Base-by-base conservation (phyloP, 176 grass and related monocot genomes). In the Phyllostachys edulis region DNA sequence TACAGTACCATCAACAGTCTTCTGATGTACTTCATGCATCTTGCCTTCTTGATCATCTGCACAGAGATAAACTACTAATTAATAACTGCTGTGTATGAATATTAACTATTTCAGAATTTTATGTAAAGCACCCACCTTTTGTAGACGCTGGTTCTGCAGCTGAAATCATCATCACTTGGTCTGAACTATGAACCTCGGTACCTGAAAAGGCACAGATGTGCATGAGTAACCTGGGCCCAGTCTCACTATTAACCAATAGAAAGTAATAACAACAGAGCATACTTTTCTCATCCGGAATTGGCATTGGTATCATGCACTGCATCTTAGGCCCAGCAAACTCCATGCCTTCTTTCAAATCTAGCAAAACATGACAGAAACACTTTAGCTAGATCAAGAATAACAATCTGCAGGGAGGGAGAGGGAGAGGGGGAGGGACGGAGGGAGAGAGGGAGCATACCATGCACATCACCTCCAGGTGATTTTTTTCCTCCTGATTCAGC, bases 121-220 rank as follows among this genome's bases (percentile, higher is more conserved):
- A 78, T 59, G 79, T 38, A 34, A 4, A 47, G 37, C 27, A n/a
- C 54, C 70, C 24, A 89, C 88, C 77, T 81, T 61, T 40, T 23
- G 41, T 50, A 85, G 84, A 68, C 51, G 61, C 32, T 18, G 54
- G 49, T 75, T 79, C 23, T 37, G 50, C 32, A 83, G 52, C 32
- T 67, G 79, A 60, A 44, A 57, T 18, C 7, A 50, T 42, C n/a
- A 73, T 64, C 26, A 17, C 10, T 73, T 82, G 66, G 47, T 77
- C 79, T n/a, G 67, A 82, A 82, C 59, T 9, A 73, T 52, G 40
- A 67, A 55, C 40, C 60, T 89, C 76, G 14, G 15, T 76, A 62
- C 51, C 87, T 89, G 87, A 76, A 90, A 82, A 67, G 61, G 38
- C 17, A 52, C 41, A 68, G 34, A 49, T 12, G n/a, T 55, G 69